Percentiles rank a stretch among this genome's conserved stretches.
These are phyloP conservation scores for Gossypium herbaceum DNA, from an alignment of 345 rosid species.

Conservation along the genomic window DNA sequence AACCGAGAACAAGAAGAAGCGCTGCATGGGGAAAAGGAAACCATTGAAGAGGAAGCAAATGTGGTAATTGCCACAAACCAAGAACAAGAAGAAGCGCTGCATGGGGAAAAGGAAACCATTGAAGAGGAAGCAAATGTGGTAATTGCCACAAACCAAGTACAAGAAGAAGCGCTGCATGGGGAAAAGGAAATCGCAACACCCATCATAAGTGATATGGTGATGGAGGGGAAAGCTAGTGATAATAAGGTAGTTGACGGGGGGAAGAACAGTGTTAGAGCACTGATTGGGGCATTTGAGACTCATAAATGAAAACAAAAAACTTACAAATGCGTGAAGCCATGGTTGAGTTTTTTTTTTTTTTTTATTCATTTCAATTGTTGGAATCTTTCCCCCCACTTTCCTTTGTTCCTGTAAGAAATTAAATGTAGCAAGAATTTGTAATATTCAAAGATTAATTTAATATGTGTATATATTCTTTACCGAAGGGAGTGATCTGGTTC, in stretches of 20 bases:
- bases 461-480: not conserved
- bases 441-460: not conserved
- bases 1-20: slow-evolving; percentile 18
- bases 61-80: slow-evolving; percentile 19
- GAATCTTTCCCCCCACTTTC: not conserved
- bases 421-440: not conserved
- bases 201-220: slow-evolving; percentile 55
- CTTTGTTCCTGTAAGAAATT: not conserved
- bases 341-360: too few relatives aligned
- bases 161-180: slow-evolving; percentile 22
- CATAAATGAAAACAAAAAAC: slow-evolving; percentile 54
- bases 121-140: slow-evolving; percentile 10
- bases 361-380: too few relatives aligned
- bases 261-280: slow-evolving; percentile 82
- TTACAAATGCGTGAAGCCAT: slow-evolving; percentile 12
- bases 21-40: slow-evolving; percentile 6
- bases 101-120: slow-evolving; percentile 8
- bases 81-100: slow-evolving; percentile 12
- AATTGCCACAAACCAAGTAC: slow-evolving; percentile 21
- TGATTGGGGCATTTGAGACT: slow-evolving; percentile 93
- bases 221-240: slow-evolving; percentile 53
- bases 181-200: slow-evolving; percentile 65
- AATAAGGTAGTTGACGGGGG: slow-evolving; percentile 57
- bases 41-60: not conserved
- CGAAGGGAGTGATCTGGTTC: not conserved